Evolutionary conservation across 2,329 filamentous ascomycete species (phyloP).

Genomic region (Pezicula carpinea): DNA sequence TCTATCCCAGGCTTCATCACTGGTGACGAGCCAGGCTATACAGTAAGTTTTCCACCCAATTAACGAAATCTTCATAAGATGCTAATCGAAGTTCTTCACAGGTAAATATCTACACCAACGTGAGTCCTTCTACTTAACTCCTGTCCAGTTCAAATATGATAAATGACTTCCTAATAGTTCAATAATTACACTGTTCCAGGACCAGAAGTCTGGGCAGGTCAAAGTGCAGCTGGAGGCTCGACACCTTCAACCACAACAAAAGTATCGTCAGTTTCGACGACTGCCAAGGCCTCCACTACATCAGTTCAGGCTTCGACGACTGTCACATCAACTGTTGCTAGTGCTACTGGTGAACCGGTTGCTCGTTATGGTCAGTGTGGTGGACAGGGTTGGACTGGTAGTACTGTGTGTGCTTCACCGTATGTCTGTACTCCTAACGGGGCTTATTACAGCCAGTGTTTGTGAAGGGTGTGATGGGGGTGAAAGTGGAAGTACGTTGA

Average conservation of each 20-base stretch:
- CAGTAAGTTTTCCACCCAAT: background rate
- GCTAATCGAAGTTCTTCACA: too few relatives aligned
- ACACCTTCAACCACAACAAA: background rate
- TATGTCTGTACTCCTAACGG: constrained; percentile 5
- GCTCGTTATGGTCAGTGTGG: constrained; percentile 3
- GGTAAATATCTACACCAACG: constrained; percentile 5
- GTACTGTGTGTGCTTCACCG: constrained; percentile 7
- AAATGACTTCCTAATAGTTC: constrained; percentile 2
- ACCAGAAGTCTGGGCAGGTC: constrained; percentile 1
- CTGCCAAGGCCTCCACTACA: background rate
- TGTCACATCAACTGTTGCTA: background rate
- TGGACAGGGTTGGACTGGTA: constrained; percentile 11
- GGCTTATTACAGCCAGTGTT: constrained; percentile 10
- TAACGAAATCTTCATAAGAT: too few relatives aligned
- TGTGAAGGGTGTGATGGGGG: background rate
- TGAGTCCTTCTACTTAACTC: background rate
- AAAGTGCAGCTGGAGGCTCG: background rate
- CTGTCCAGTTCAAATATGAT: background rate
- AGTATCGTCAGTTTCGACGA: background rate
- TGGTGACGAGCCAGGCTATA: constrained; percentile 6
- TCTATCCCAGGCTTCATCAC: constrained; percentile 19
- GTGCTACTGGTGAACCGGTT: background rate
- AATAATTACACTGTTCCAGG: constrained; percentile 13
- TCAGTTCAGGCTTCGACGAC: background rate
- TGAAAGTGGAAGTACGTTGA: background rate